Conservation (phyloP, 2,329 filamentous ascomycete genomes). For the Monosporascus sp. region DNA sequence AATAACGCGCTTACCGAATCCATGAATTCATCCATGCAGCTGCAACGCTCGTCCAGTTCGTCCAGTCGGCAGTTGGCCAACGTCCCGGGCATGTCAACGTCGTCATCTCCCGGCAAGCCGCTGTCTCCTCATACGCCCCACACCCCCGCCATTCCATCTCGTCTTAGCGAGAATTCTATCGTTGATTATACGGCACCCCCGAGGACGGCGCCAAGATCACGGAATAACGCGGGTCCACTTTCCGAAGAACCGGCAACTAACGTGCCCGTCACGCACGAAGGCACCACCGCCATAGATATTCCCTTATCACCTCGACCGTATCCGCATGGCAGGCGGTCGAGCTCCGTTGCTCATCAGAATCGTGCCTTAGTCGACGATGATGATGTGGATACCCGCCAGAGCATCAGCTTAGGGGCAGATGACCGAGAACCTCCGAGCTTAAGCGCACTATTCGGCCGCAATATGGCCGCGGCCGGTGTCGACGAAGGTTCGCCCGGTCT, state of each 20-base stretch:
- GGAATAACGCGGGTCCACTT: slow-evolving; percentile 20
- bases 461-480: slow-evolving; percentile 33
- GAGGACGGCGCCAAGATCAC: slow-evolving; percentile 20
- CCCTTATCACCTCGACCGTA: slow-evolving; percentile 62
- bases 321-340: slow-evolving; percentile 56
- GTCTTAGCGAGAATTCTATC: slow-evolving; percentile 87
- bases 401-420: slow-evolving; percentile 62
- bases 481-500: slow-evolving; percentile 29
- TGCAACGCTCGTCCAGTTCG: slow-evolving; percentile 77
- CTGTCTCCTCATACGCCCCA: slow-evolving; percentile 88
- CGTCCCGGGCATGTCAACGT: slow-evolving; percentile 69
- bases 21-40: slow-evolving; percentile 81
- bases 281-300: slow-evolving; percentile 66
- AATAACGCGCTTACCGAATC: slow-evolving; percentile 87
- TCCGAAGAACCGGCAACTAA: slow-evolving; percentile 31
- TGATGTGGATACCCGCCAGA: slow-evolving; percentile 58
- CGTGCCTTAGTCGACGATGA: slow-evolving; percentile 52
- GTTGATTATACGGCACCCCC: slow-evolving; percentile 52
- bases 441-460: slow-evolving; percentile 54
- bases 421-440: slow-evolving; percentile 60
- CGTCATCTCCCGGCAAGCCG: slow-evolving; percentile 85
- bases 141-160: slow-evolving; percentile 86
- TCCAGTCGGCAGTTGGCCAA: slow-evolving; percentile 56
- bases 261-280: slow-evolving; percentile 39
- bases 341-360: slow-evolving; percentile 62